Base-by-base conservation (phyloP, 2,329 filamentous ascomycete species). In the Clonostachys rosea region DNA sequence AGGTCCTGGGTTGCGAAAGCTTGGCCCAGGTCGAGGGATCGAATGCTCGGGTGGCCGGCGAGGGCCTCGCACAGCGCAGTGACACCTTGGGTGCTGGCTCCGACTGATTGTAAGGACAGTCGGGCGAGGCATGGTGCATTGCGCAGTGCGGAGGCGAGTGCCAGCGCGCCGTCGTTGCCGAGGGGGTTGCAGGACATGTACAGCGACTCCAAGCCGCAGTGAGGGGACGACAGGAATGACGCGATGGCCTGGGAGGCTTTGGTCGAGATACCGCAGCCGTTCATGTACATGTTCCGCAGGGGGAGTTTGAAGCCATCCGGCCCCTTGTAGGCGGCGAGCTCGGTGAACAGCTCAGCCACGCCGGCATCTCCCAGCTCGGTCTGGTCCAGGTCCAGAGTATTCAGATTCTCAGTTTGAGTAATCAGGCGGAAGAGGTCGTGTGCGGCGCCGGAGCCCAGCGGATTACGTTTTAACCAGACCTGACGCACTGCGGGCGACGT, bases 391-490 rank as follows among this genome's bases (percentile, higher is more conserved):
- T 78, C 74, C 34, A 79, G 58, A 34, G 75, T 77, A 20, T 71
- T 65, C 36, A 79, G 59, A 34, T 68, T 68, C 30, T 60, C 58
- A 4, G 66, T 64, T 34, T 66, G 49, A 1, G 69, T 71, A 49
- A 78, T 67, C 35, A 79, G 63, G 5, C 66, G 63, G 50, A 65
- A 71, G 13, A 78, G 47, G 43, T 74, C 62, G 41, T 58, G 52
- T 5, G 67, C 68, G 16, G 68, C 61, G 6, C 54, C 55, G 3
- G 68, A 50, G 1, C 66, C 66, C 24, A 79, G 65, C 3, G 76
- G 76, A 56, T 79, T 80, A 12, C 75, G 69, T 56, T 78, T 79
- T 46, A 79, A 58, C 76, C 76, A 79, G 43, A 79, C 57, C 51
- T 74, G 76, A 17, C 71, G 75, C 49, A 76, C 61, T 13, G 62